phyloP scores from a whole-genome alignment of 129 eudicot species.

The Silybum marianum region DNA sequence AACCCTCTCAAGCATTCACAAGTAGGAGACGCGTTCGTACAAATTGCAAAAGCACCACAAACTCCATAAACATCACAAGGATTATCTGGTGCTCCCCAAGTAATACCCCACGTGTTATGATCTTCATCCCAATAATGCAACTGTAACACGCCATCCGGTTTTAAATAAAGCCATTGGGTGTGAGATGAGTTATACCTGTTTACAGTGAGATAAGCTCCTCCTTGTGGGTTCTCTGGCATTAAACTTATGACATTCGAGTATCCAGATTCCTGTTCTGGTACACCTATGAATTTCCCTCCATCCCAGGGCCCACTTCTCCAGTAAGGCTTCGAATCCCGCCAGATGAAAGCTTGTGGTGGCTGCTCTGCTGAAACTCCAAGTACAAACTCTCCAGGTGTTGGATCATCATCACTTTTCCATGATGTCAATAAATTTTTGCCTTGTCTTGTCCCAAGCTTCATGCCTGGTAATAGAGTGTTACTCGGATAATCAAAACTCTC shows the following conservation, averaged over 20 bases:
- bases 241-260: neutral
- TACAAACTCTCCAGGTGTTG: slow-evolving; percentile 27
- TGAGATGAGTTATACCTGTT: neutral
- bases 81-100: slow-evolving; percentile 24
- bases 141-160: slow-evolving; percentile 20
- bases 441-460: slow-evolving; percentile 23
- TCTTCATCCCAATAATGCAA: neutral
- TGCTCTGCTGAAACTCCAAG: slow-evolving; percentile 21
- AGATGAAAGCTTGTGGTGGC: slow-evolving; percentile 30
- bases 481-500: slow-evolving; percentile 39
- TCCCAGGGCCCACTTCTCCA: slow-evolving; percentile 42
- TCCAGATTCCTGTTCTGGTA: slow-evolving; percentile 16
- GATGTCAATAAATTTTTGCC: slow-evolving; percentile 20
- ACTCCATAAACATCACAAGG: slow-evolving; percentile 39
- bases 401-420: slow-evolving; percentile 35
- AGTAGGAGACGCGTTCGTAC: slow-evolving; percentile 18
- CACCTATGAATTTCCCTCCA: slow-evolving; percentile 30
- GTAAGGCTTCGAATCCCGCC: slow-evolving; percentile 14
- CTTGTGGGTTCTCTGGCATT: slow-evolving; percentile 4
- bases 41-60: slow-evolving; percentile 46
- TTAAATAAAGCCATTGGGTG: neutral
- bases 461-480: slow-evolving; percentile 32
- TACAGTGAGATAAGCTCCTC: slow-evolving; percentile 9
- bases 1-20: slow-evolving; percentile 48
- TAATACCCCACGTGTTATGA: slow-evolving; percentile 6